Conservation (phyloP, 2,329 filamentous ascomycete species). For the Hymenoscyphus albidus region DNA sequence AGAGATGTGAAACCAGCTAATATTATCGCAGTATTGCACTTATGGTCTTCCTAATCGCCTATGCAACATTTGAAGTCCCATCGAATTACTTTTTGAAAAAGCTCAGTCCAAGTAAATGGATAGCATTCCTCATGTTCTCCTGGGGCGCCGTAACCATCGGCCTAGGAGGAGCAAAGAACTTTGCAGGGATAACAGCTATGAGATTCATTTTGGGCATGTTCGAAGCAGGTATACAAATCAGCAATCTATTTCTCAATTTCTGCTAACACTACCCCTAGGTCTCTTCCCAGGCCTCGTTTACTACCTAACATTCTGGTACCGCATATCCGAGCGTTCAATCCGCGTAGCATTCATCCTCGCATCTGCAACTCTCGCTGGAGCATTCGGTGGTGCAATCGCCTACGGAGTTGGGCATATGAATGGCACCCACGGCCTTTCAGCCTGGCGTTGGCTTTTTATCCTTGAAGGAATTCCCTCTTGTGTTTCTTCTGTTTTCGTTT, state of each 20-base stretch:
- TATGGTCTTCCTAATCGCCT: slow-evolving; percentile 46
- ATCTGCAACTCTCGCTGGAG: slow-evolving; percentile 32
- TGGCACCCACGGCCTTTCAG: slow-evolving; percentile 24
- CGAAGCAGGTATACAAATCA: slow-evolving; percentile 40
- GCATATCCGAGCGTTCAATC: slow-evolving; percentile 30
- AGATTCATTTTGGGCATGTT: slow-evolving; percentile 48
- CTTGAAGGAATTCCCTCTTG: slow-evolving; percentile 40
- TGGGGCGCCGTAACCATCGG: slow-evolving; percentile 48
- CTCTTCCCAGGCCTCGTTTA: slow-evolving; percentile 38
- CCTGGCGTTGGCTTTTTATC: slow-evolving; percentile 34
- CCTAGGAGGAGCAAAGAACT: slow-evolving; percentile 42
- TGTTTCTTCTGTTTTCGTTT: slow-evolving; percentile 44
- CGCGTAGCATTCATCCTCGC: slow-evolving; percentile 33
- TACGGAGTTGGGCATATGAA: slow-evolving; percentile 34
- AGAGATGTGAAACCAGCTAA: neutral
- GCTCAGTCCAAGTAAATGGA: slow-evolving; percentile 45
- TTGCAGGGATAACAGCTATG: slow-evolving; percentile 41
- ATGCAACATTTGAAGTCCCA: slow-evolving; percentile 47
- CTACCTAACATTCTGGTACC: slow-evolving; percentile 35
- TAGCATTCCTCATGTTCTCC: slow-evolving; percentile 47
- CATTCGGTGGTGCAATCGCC: slow-evolving; percentile 34
- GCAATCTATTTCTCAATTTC: slow-evolving; percentile 41
- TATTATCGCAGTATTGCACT: slow-evolving; percentile 37
- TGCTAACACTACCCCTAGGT: slow-evolving; percentile 44
- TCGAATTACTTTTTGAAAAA: slow-evolving; percentile 49